phyloP scores from a whole-genome alignment of 75 land plant species.

The Chamaecyparis obtusa region DNA sequence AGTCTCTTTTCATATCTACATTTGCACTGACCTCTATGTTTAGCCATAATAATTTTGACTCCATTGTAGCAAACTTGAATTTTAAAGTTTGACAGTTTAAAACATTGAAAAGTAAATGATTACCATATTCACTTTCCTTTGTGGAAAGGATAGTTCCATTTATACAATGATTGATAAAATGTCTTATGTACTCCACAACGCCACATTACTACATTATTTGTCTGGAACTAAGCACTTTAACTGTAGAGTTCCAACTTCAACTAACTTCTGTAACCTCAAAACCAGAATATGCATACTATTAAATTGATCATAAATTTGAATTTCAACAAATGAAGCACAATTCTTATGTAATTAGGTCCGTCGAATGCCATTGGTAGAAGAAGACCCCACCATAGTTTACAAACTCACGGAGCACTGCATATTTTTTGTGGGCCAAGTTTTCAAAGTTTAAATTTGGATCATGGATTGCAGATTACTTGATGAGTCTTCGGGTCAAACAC shows the following conservation, averaged over 20 bases:
- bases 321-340: too few relatives aligned
- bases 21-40: not conserved
- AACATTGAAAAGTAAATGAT: not conserved
- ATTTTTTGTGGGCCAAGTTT: too few relatives aligned
- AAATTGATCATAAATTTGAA: too few relatives aligned
- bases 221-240: not conserved
- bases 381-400: too few relatives aligned
- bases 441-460: too few relatives aligned
- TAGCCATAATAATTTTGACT: not conserved
- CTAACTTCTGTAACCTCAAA: not conserved
- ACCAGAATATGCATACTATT: not conserved
- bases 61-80: not conserved
- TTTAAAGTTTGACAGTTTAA: not conserved
- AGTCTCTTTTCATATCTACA: not conserved
- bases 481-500: too few relatives aligned
- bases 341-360: too few relatives aligned
- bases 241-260: not conserved
- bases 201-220: not conserved
- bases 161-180: not conserved
- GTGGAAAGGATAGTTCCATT: not conserved
- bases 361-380: too few relatives aligned
- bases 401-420: too few relatives aligned
- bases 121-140: not conserved
- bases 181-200: not conserved
- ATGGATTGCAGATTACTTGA: too few relatives aligned